Evolutionary conservation across 306 rosid species (phyloP).

Genomic region (Corylus americana): DNA sequence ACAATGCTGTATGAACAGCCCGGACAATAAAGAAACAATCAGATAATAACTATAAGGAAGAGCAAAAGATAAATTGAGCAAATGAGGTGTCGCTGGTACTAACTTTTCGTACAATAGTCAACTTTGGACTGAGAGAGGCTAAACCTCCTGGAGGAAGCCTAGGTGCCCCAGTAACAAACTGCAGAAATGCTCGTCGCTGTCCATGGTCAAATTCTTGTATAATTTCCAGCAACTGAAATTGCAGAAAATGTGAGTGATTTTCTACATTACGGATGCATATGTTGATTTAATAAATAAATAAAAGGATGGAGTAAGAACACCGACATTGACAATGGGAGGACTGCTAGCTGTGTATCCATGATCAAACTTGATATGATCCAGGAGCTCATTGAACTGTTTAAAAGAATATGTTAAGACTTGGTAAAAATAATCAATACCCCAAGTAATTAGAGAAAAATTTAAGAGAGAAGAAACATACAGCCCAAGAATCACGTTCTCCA

Average conservation of each 20-base stretch:
- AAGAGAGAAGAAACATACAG: constrained; percentile 53
- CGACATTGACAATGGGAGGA: constrained; percentile 77
- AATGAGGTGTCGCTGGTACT: background rate
- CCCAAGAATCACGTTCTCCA: constrained; percentile 88
- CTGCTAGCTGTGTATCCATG: constrained; percentile 99
- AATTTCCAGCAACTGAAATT: constrained; percentile 79
- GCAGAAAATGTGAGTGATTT: constrained; percentile 12
- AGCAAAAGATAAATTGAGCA: background rate
- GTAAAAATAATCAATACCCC: constrained; percentile 5
- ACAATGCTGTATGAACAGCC: constrained; percentile 61
- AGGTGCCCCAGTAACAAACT: constrained; percentile 96
- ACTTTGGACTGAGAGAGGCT: constrained; percentile 93
- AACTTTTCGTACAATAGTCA: constrained; percentile 93
- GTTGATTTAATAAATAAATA: background rate
- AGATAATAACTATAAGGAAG: background rate
- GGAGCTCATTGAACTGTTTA: constrained; percentile 71
- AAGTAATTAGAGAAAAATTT: constrained; percentile 5
- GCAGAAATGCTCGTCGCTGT: constrained; percentile 84
- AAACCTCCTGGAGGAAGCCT: constrained; percentile 97
- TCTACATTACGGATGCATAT: constrained; percentile 15
- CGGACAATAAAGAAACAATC: constrained; percentile 11
- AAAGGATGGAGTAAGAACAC: constrained; percentile 26
- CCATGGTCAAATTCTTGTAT: constrained; percentile 65
- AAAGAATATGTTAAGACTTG: constrained; percentile 10
- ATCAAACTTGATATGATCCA: constrained; percentile 88